Conservation (phyloP, 1,284 basidiomycete species). For the Tremellales sp. region DNA sequence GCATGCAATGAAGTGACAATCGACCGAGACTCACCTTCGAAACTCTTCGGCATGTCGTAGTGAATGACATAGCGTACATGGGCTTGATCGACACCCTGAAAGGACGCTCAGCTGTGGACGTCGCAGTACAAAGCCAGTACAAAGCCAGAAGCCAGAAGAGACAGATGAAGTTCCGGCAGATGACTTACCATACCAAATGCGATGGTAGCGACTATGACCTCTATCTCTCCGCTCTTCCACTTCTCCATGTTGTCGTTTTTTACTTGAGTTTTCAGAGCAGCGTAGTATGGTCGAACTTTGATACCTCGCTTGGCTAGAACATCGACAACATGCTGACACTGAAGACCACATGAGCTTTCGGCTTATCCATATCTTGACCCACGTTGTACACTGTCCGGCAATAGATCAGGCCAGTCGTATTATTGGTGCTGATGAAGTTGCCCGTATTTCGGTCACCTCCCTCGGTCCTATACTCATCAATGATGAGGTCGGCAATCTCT, state of each 20-base stretch:
- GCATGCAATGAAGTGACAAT: too few species aligned
- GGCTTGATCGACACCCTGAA: slow-evolving; percentile 73
- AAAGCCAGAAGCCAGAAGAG: too few species aligned
- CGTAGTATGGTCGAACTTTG: slow-evolving; percentile 68
- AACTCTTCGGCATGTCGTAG: slow-evolving; percentile 71
- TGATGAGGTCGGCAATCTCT: slow-evolving; percentile 66
- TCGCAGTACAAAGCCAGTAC: not conserved
- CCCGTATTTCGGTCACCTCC: slow-evolving; percentile 20
- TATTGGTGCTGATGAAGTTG: slow-evolving; percentile 22
- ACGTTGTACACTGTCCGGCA: slow-evolving; percentile 53
- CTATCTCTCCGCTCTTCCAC: slow-evolving; percentile 48
- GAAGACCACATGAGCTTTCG: not conserved
- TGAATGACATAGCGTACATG: slow-evolving; percentile 62
- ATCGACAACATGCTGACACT: slow-evolving; percentile 63
- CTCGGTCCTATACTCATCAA: slow-evolving; percentile 19
- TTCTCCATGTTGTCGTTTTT: slow-evolving; percentile 62
- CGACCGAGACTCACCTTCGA: slow-evolving; percentile 70
- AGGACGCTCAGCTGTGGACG: not conserved
- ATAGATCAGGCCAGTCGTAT: slow-evolving; percentile 79
- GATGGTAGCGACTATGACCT: slow-evolving; percentile 60
- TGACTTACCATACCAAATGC: slow-evolving; percentile 68
- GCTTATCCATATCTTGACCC: slow-evolving; percentile 1
- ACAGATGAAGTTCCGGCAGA: not conserved
- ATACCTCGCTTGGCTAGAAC: slow-evolving; percentile 64
- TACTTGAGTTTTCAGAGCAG: slow-evolving; percentile 59